Evolutionary conservation across 441 rosid species (phyloP), one percentile per base, ranked within the genome.

Genomic region (Lepidium campestre): DNA sequence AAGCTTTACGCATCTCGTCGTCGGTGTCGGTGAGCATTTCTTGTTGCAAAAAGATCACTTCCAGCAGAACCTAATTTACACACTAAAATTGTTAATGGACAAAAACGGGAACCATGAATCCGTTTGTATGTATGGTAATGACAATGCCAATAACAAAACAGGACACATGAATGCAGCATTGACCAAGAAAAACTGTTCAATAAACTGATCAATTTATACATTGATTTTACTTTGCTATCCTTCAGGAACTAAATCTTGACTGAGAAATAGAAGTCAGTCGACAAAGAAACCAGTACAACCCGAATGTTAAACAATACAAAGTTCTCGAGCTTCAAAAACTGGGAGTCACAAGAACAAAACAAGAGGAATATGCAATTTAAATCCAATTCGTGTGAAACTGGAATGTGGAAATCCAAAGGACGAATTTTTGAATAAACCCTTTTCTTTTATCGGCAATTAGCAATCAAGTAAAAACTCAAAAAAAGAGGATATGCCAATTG

Each of bases 1-100:
- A 71, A 36, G 96, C 98, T 65, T 56, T 63, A 20, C 7, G 52
- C 52, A 47, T 49, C 8, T 23, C 60, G 17, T 67, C 54, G n/a
- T 50, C 49, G 0, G 23, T 1, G 6, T 20, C 17, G 6, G 5
- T 55, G 42, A 17, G 25, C 66, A 19, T 18, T 1, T 8, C 3
- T 23, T 8, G 15, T 45, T 73, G 46, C 70, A 68, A 62, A 6
- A 0, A 60, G 17, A 61, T 54, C 55, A 60, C 17, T 60, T 42
- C 34, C 15, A 58, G 2, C 11, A 0, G 1, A 37, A 67, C 35
- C 68, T 67, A 65, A 48, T 56, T 66, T n/a, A 47, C 57, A 23
- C 37, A 39, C 10, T 1, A 18, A 40, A 52, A 11, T n/a, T 62
- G 27, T 23, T 50, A 53, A 29, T 2, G 9, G 2, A 53, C 10